Conservation (phyloP, 176 grass and related monocot genomes). For the Pharus latifolius region DNA sequence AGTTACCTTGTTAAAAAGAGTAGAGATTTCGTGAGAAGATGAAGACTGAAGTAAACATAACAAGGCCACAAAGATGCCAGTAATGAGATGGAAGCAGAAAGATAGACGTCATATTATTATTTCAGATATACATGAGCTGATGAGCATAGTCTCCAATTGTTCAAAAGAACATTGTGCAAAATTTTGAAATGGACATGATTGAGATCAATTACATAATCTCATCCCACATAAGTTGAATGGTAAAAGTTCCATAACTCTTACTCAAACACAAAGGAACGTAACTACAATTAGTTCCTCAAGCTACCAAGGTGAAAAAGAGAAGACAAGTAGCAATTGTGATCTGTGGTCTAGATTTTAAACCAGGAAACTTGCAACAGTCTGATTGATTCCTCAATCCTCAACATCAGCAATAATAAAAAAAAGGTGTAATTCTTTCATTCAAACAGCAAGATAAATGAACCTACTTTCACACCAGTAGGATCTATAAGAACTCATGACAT, state of each 20-base stretch:
- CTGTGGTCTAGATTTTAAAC: no score
- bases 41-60: neutral
- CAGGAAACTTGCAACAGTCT: no score
- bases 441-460: no score
- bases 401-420: no score
- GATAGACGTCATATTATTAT: neutral
- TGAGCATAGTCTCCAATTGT: neutral
- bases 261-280: neutral
- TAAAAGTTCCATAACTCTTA: neutral
- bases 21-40: neutral
- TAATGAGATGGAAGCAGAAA: neutral
- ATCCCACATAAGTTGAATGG: neutral
- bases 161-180: neutral
- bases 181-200: neutral
- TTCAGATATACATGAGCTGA: neutral
- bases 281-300: no score
- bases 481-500: no score
- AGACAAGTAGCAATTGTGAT: no score
- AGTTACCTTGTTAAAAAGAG: neutral
- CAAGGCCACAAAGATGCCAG: neutral
- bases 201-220: neutral
- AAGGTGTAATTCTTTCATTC: no score
- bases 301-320: no score
- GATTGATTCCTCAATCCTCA: no score
- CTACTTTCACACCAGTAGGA: no score